These are phyloP conservation scores for Microbotryomycetes sp. DNA, from an alignment of 1,284 basidiomycete genomes.

Conservation along the genomic window DNA sequence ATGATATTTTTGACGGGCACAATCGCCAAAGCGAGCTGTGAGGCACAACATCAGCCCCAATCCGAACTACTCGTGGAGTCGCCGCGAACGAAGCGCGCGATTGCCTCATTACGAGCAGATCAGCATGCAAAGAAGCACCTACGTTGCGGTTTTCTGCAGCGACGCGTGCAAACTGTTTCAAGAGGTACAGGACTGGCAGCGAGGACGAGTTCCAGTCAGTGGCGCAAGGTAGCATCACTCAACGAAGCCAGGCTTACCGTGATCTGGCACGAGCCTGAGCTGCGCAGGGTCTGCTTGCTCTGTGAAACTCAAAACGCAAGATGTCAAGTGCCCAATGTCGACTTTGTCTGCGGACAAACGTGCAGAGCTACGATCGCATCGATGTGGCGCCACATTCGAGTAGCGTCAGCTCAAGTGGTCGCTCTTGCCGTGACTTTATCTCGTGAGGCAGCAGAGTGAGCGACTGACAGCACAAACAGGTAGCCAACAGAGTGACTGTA, in stretches of 20 bases:
- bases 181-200: constrained; percentile 47
- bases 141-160: constrained; percentile 47
- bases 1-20: constrained; percentile 56
- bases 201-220: background rate
- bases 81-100: background rate
- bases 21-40: constrained; percentile 51
- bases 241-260: constrained; percentile 48
- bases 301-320: constrained; percentile 55
- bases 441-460: background rate
- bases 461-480: constrained; percentile 61
- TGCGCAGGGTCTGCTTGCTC: constrained; percentile 54
- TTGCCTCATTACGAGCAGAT: constrained; percentile 24
- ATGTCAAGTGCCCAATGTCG: constrained; percentile 45
- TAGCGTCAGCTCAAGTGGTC: background rate
- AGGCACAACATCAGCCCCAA: background rate
- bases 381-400: background rate
- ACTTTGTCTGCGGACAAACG: constrained; percentile 51
- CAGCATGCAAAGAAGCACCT: constrained; percentile 40
- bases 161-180: constrained; percentile 47
- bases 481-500: constrained; percentile 56
- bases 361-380: constrained; percentile 11
- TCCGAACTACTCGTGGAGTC: constrained; percentile 30
- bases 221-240: background rate
- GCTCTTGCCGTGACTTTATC: background rate
- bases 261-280: constrained; percentile 58